Evolutionary conservation across 1,284 basidiomycete genomes (phyloP), one percentile per base, ranked within the genome.

Genomic region (Cryptococcus hybrid): DNA sequence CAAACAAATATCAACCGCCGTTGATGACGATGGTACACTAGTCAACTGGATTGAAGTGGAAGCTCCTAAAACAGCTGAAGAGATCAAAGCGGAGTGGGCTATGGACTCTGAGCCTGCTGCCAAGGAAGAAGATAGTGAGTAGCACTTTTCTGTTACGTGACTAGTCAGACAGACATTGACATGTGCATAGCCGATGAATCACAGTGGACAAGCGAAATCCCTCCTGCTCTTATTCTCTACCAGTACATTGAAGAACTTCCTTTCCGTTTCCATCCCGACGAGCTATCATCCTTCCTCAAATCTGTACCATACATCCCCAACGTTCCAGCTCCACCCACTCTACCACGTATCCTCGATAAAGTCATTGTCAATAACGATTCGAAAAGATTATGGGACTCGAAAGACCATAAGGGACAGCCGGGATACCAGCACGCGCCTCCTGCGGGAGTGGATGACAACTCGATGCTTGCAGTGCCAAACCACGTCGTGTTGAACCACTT

Each of bases 401-500:
- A 56, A 39, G 66, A 54, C 53, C 43, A 55, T 52, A 54, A 51
- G 18, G 47, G 50, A 18, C 50, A 62, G 61, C 77, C 70, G 65
- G 72, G 78, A 34, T 62, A 51, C 50, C 51, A 54, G 24, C 34
- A 43, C 18, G 57, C 56, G 1, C 59, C 60, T 12, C 65, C 71
- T 7, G 71, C 64, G 63, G 78, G 51, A 60, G 74, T 56, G 85
- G 91, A 99, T 76, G 95, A 99, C 74, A 90, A 87, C 65, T 89
- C 88, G 47, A 92, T 99, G 58, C 79, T 99, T 62, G 90, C 95
- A 7, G 92, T 96, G 15, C 93, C 93, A 18, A 91, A 88, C 55
- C 95, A 98, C 78, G 92, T 92, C 39, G 92, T 98, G 44, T 82
- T 99, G 63, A 92, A 97, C 66, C 96, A 99, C 77, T 79, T 99